These are phyloP conservation scores for Boletus reticuloceps DNA, from an alignment of 768 basidiomycete genomes.

Conservation along the genomic window DNA sequence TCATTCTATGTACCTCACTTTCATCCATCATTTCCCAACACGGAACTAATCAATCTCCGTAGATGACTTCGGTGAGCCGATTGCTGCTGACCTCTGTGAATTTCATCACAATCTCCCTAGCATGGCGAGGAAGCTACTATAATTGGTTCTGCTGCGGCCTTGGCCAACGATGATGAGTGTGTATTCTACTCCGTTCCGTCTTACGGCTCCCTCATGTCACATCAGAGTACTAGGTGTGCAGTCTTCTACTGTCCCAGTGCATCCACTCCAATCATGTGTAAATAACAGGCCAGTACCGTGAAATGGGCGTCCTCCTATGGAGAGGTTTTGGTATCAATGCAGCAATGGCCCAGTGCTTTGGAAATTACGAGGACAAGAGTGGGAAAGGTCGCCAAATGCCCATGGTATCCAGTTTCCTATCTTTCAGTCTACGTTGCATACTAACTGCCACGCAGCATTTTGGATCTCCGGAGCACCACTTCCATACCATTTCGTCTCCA, in stretches of 20 bases:
- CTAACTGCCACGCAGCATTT: conserved; percentile 62
- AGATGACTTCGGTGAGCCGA: conserved; percentile 80
- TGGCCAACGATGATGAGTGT: conserved; percentile 82
- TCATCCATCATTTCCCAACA: neutral
- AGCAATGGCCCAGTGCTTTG: conserved; percentile 92
- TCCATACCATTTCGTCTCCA: conserved; percentile 92
- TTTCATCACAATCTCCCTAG: conserved; percentile 36
- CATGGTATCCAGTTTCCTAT: conserved; percentile 50
- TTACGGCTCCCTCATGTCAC: conserved; percentile 6
- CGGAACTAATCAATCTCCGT: conserved; percentile 8
- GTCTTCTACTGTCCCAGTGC: neutral
- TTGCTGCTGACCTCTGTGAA: neutral
- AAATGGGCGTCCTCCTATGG: conserved; percentile 89
- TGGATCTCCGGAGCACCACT: conserved; percentile 79
- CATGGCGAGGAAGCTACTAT: conserved; percentile 91
- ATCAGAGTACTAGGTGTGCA: conserved; percentile 67
- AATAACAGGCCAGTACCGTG: conserved; percentile 79
- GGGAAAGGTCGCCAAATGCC: conserved; percentile 94
- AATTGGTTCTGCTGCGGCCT: conserved; percentile 84
- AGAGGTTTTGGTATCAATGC: conserved; percentile 75
- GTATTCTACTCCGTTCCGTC: conserved; percentile 24
- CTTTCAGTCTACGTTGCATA: neutral
- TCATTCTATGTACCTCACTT: conserved; percentile 72
- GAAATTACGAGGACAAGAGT: conserved; percentile 74
- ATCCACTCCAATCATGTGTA: neutral